These are phyloP conservation scores for Casaregolazyma suthepensis DNA, from an alignment of 1,139 yeast species.

Conservation along the genomic window DNA sequence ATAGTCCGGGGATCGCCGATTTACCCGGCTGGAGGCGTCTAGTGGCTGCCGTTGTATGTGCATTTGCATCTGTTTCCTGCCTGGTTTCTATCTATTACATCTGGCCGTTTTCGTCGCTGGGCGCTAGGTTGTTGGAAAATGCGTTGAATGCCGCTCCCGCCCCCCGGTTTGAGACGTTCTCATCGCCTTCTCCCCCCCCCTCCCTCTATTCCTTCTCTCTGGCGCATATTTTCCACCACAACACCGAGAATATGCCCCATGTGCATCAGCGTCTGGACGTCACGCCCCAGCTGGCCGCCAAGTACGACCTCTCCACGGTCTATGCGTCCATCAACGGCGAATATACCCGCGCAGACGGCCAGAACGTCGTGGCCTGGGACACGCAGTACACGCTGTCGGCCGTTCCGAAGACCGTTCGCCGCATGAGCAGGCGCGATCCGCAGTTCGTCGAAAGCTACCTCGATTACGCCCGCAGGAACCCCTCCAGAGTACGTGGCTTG, in stretches of 20 bases:
- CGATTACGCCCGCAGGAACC: constrained; percentile 42
- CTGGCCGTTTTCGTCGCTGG: neutral
- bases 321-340: constrained; percentile 1
- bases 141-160: too few species aligned
- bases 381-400: constrained; percentile 3
- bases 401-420: constrained; percentile 31
- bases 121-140: neutral
- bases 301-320: neutral
- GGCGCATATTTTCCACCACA: constrained; percentile 22
- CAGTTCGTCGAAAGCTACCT: constrained; percentile 61
- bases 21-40: neutral
- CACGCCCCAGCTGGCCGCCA: constrained; percentile 9
- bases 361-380: constrained; percentile 5
- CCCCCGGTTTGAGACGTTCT: too few species aligned
- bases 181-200: too few species aligned
- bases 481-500: constrained; percentile 12
- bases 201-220: constrained; percentile 13
- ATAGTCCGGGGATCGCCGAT: neutral
- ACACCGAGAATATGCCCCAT: constrained; percentile 15
- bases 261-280: constrained; percentile 19
- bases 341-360: constrained; percentile 1
- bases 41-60: neutral
- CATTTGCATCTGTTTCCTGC: neutral
- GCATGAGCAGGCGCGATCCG: constrained; percentile 57
- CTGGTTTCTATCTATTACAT: neutral